Evolutionary conservation across 2,329 filamentous ascomycete genomes (phyloP).

Genomic region (Atkinsonella texensis): DNA sequence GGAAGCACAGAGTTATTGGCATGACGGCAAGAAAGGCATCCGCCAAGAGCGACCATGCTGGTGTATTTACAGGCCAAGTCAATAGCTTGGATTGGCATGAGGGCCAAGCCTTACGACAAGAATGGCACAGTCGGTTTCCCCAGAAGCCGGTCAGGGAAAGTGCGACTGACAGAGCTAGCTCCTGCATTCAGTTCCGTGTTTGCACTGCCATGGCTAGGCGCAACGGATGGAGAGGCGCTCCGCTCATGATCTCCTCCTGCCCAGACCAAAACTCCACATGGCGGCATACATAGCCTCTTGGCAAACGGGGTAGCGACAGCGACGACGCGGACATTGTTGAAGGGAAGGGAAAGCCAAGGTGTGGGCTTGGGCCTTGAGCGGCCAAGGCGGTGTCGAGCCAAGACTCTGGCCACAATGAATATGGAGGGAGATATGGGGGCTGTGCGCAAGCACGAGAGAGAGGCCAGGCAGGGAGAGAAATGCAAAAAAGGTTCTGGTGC

Average conservation of each 20-base stretch:
- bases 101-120: background rate
- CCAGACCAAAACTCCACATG: background rate
- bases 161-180: background rate
- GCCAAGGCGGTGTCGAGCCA: background rate
- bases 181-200: background rate
- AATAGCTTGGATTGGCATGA: background rate
- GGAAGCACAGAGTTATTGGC: too few relatives aligned
- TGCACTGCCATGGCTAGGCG: background rate
- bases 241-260: background rate
- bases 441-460: background rate
- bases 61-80: background rate
- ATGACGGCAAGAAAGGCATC: background rate
- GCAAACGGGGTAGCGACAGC: background rate
- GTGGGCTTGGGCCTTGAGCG: too few relatives aligned
- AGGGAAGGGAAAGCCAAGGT: background rate
- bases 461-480: background rate
- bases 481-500: too few relatives aligned
- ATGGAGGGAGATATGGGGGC: background rate
- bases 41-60: background rate
- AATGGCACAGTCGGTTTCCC: background rate
- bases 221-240: background rate
- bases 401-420: background rate
- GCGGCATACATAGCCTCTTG: background rate
- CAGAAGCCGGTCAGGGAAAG: background rate
- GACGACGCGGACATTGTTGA: background rate